phyloP scores from a whole-genome alignment of 192 early-diverging fungal species.

The Podila clonocystis region DNA sequence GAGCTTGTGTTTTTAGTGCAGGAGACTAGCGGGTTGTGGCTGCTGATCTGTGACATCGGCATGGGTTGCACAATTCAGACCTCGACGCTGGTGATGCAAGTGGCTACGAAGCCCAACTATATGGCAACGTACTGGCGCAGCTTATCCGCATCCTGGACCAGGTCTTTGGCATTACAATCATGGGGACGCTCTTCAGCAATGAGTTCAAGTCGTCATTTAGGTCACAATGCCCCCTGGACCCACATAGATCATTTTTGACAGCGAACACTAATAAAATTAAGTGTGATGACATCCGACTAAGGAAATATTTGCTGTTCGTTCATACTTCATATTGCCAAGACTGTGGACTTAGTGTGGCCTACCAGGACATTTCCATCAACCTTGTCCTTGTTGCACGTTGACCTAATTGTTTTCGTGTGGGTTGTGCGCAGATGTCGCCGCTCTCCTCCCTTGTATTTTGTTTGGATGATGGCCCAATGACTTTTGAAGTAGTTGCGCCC shows the following conservation, averaged over 20 bases:
- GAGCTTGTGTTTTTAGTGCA: neutral
- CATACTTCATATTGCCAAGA: no score
- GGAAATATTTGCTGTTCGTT: no score
- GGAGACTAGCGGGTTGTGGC: neutral
- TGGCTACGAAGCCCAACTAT: neutral
- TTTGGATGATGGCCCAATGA: no score
- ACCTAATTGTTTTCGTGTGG: no score
- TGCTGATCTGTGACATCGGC: neutral
- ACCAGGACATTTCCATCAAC: no score
- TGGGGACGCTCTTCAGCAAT: slow-evolving; percentile 37
- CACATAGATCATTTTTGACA: slow-evolving; percentile 2
- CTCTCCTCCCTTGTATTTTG: no score
- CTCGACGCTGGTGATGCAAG: slow-evolving; percentile 3
- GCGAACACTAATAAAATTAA: no score
- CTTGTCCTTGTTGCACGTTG: no score
- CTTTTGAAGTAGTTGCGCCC: no score
- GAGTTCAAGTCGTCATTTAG: slow-evolving; percentile 11
- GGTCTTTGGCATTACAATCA: slow-evolving; percentile 52
- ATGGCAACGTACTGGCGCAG: slow-evolving; percentile 28
- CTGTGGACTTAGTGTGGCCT: no score
- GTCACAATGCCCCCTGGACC: slow-evolving; percentile 3
- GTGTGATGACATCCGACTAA: no score
- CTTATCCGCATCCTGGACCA: slow-evolving; percentile 49
- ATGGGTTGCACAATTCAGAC: slow-evolving; percentile 23
- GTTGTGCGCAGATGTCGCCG: no score